These are phyloP conservation scores for Pichia exigua DNA, from an alignment of 805 yeast genomes.

Conservation along the genomic window DNA sequence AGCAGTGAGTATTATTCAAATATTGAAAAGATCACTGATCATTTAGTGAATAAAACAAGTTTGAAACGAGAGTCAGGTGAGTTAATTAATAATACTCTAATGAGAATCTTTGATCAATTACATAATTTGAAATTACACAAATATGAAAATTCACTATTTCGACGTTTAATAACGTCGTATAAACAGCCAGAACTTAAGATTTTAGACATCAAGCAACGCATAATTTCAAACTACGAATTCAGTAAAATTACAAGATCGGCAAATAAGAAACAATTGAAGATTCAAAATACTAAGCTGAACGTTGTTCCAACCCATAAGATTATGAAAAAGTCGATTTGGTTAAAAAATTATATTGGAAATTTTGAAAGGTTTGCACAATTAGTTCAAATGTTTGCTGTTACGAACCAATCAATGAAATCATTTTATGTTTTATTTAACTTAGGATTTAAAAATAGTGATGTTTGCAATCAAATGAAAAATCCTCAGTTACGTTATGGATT, in stretches of 20 bases:
- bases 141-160: conserved; percentile 6
- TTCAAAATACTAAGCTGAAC: background rate
- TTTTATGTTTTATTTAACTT: conserved; percentile 1
- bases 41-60: background rate
- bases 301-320: background rate
- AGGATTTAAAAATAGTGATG: background rate
- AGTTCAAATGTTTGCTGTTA: conserved; percentile 6
- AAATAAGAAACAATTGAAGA: background rate
- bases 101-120: conserved; percentile 13
- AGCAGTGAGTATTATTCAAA: background rate
- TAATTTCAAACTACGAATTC: background rate
- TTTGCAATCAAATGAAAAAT: background rate
- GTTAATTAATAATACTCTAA: background rate
- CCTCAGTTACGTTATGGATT: conserved; percentile 3
- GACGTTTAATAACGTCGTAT: conserved; percentile 1
- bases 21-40: background rate
- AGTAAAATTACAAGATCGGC: background rate
- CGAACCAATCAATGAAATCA: conserved; percentile 2
- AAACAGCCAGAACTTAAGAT: background rate
- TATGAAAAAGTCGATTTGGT: conserved; percentile 1
- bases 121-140: conserved; percentile 9
- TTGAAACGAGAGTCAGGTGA: background rate
- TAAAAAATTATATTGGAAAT: background rate
- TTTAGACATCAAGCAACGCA: background rate
- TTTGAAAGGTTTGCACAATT: conserved; percentile 8